Conservation (phyloP, 192 early-diverging fungal species). For the Entomortierella chlamydospora region DNA sequence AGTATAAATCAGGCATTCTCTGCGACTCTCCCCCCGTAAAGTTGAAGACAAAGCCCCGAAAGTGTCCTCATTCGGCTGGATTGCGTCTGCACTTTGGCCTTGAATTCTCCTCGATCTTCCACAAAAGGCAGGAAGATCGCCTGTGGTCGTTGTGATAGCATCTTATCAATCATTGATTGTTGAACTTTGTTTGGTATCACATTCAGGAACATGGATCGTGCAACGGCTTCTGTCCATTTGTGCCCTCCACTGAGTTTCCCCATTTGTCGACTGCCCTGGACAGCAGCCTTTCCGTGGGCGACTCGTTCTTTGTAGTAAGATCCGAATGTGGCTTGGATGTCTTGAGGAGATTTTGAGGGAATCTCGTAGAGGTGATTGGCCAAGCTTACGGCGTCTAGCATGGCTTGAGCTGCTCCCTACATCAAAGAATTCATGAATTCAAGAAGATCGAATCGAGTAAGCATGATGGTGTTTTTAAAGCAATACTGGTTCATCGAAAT, state of each 20-base stretch:
- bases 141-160: conserved; percentile 35
- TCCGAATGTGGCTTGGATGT: conserved; percentile 25
- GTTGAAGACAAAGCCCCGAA: conserved; percentile 20
- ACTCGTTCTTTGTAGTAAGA: conserved; percentile 29
- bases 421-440: neutral
- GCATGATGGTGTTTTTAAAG: too few relatives aligned
- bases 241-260: conserved; percentile 37
- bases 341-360: neutral
- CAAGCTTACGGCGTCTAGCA: conserved; percentile 38
- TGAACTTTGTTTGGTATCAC: conserved; percentile 28
- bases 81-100: conserved; percentile 13
- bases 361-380: conserved; percentile 34
- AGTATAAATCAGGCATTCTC: too few relatives aligned
- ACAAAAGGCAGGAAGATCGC: conserved; percentile 30
- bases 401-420: conserved; percentile 47
- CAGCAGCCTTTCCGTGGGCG: conserved; percentile 28
- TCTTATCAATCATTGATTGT: conserved; percentile 29
- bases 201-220: conserved; percentile 44
- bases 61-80: conserved; percentile 17
- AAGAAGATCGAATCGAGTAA: neutral
- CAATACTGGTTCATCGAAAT: neutral
- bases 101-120: conserved; percentile 29
- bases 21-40: neutral
- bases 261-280: conserved; percentile 44
- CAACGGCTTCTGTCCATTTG: conserved; percentile 34